Percentiles rank a stretch among this genome's conserved stretches.
These are phyloP conservation scores for Cinnamomum micranthum DNA, from an alignment of 164 flowering plant species.

Conservation along the genomic window DNA sequence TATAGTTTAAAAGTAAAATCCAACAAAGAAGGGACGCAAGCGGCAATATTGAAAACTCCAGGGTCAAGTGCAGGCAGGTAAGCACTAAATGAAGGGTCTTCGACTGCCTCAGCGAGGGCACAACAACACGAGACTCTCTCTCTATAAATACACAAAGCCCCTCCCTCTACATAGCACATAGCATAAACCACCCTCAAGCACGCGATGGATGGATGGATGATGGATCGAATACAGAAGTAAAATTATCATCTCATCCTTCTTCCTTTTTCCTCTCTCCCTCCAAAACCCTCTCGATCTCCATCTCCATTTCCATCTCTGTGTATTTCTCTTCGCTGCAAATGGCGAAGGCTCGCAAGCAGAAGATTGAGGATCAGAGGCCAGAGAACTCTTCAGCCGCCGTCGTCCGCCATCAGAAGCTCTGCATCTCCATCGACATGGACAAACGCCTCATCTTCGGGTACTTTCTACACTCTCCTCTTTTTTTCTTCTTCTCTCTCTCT, in stretches of 20 bases:
- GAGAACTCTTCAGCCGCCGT: conserved; percentile 47
- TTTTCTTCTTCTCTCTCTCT: not conserved
- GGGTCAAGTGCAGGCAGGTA: no score
- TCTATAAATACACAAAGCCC: no score
- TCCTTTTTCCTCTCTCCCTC: not conserved
- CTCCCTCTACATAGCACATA: not conserved
- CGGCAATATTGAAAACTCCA: no score
- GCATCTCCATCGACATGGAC: conserved; percentile 73
- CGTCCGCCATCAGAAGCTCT: conserved; percentile 92
- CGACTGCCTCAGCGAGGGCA: no score
- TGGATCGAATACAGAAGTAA: not conserved
- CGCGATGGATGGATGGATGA: not conserved
- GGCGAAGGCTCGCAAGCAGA: conserved; percentile 92
- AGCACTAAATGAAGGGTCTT: no score
- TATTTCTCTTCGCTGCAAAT: conserved; percentile 22
- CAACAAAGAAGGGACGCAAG: no score
- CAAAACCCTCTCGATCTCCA: not conserved
- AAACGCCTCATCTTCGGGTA: conserved; percentile 77
- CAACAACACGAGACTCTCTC: not conserved
- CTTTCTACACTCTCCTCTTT: not conserved
- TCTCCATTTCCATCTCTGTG: no score
- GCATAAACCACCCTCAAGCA: no score
- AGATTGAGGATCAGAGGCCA: conserved; percentile 54
- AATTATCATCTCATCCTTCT: no score
- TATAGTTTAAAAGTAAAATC: no score